Base-by-base conservation (phyloP, 805 yeast genomes). In the Pichia rugopelliculosa region DNA sequence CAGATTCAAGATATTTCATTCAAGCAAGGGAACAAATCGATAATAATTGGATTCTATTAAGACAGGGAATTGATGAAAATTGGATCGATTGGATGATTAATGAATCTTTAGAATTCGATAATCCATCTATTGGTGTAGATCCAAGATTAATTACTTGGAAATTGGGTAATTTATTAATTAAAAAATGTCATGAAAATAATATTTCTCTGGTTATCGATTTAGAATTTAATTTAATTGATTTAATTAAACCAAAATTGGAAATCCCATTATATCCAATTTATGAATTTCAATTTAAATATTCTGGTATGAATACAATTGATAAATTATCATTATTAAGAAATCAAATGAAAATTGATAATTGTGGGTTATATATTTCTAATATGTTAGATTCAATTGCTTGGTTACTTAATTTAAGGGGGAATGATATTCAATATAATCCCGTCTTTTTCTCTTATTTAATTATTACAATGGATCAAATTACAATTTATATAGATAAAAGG, bases 1-100 rank as follows among this genome's bases (percentile, higher is more conserved):
- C 99, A 0, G 99, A 93, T 66, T 98, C 98, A 2, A 74, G 99
- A 54, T 93, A 93, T 68, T 93, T 88, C 64, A 71, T 87, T 50
- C 99, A 93, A 67, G 98, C 98, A 1, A 79, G 76, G 21, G 78
- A 82, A 49, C 93, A 93, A 67, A 70, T 93, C 47, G 95, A 87
- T 61, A 59, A 66, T 36, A 80, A 80, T 59, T 93, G 98, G 98
- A 65, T 68, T 2, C 67, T 93, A 41, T 72, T 93, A 50, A 89
- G 84, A 60, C 95, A 84, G 62, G 96, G 96, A 4, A 69, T 73
- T 33, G 73, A 76, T n/a, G 85, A 82, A 13, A 71, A 84, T 7
- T 91, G 98, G 98, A 79, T 79, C 52, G 80, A 82, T 46, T 93
- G 88, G 84, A 76, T 82, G 41, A 69, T 81, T 24, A 74, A 77